A percentile compares a stretch with the other conserved stretches of the same genome.
Evolutionary conservation across 78 protist genomes (phyloP).

Genomic region (Acrasis kona): DNA sequence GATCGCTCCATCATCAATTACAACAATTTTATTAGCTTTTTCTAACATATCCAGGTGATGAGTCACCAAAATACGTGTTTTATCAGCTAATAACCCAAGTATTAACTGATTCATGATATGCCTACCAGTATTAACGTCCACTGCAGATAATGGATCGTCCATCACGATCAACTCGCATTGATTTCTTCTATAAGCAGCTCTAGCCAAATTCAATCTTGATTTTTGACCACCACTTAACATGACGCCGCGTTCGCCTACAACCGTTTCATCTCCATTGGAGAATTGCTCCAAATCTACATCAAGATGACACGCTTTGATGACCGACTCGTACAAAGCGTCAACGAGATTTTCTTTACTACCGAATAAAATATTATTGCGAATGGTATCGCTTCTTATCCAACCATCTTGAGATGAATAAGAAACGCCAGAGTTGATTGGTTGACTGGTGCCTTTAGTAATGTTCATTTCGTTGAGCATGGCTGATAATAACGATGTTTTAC

Average conservation of each 20-base stretch:
- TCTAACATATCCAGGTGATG: conserved; percentile 54
- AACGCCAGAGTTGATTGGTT: neutral
- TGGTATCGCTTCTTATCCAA: conserved; percentile 46
- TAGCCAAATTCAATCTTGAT: conserved; percentile 50
- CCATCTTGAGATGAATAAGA: conserved; percentile 23
- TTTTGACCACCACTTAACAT: conserved; percentile 63
- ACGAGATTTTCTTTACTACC: conserved; percentile 13
- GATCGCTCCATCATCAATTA: conserved; percentile 35
- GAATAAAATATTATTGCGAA: conserved; percentile 37
- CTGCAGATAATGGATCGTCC: conserved; percentile 83
- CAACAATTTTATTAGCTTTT: conserved; percentile 16
- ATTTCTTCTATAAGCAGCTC: conserved; percentile 39
- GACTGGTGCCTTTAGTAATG: neutral
- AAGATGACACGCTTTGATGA: conserved; percentile 10
- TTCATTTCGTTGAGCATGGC: conserved; percentile 34
- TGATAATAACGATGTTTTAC: conserved; percentile 34
- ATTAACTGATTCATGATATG: conserved; percentile 8
- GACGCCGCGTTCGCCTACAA: conserved; percentile 60
- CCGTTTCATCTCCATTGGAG: conserved; percentile 19
- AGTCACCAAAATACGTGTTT: conserved; percentile 74
- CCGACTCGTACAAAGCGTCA: conserved; percentile 1
- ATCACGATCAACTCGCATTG: conserved; percentile 66
- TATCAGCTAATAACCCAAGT: conserved; percentile 23
- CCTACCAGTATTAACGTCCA: conserved; percentile 63
- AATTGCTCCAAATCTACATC: conserved; percentile 10